Evolutionary conservation across 441 rosid genomes (phyloP), one percentile per base, ranked within the genome.

Genomic region (Euphorbia celastroides): DNA sequence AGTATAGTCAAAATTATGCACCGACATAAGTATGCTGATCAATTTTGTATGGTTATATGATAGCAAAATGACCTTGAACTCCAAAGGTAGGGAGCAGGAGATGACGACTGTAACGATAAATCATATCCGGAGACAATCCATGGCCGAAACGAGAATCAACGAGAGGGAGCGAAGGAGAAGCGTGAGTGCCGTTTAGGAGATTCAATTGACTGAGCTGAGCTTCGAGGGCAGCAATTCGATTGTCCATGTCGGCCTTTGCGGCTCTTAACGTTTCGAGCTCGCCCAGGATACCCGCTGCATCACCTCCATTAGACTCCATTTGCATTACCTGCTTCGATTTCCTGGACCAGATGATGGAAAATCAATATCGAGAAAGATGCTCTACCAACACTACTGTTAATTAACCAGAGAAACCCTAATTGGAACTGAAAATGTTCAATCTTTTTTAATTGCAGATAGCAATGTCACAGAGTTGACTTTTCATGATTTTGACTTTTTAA

Each of bases 81-180:
- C 95, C 97, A 63, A 93, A 88, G 9, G 85, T 78, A 74, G 97
- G 97, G n/a, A 93, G 92, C 74, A 91, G 68, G 68, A 89, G 81
- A 38, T 93, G 97, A 65, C 99, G 96, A 72, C 99, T 91, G 76
- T 93, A 93, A 70, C 97, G 85, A 77, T 89, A 79, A 60, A 93
- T 80, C 77, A 78, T 82, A 61, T 89, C 90, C 5, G 93, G 76
- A 8, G 88, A 71, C 7, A 91, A 73, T 3, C 86, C 96, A 25
- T 90, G 86, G 12, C 56, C 64, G 55, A 73, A 68, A 50, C 73
- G 73, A 34, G 78, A 67, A 50, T 69, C 79, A 50, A 58, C 54
- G 69, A 69, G 31, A 55, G 81, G 16, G 42, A 67, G 23, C 44
- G 69, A 41, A 64, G 78, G 79, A 20, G 74, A 78, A 38, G 73